Conservation (phyloP, 495 filamentous ascomycete species). For the Chaetomium tenue region DNA sequence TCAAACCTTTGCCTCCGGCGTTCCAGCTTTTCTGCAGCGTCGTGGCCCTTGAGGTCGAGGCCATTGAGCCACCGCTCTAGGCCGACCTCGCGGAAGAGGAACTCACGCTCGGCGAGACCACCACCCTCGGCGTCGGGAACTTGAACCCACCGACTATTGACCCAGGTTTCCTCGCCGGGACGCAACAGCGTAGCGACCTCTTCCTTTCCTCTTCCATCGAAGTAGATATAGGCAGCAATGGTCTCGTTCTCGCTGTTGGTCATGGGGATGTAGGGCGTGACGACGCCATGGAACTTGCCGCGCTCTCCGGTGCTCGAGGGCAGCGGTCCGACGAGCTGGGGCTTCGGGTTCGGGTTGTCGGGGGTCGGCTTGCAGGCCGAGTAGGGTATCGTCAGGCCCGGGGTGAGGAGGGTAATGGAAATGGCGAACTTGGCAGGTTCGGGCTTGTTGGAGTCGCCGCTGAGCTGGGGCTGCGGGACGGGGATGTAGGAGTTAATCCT, state of each 20-base stretch:
- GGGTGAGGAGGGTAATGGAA: conserved; percentile 91
- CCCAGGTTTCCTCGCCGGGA: conserved; percentile 97
- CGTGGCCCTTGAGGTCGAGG: conserved; percentile 84
- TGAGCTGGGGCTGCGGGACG: conserved; percentile 81
- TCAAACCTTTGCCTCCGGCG: conserved; percentile 82
- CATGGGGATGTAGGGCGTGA: conserved; percentile 84
- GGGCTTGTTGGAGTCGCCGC: conserved; percentile 64
- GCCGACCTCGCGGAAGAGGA: conserved; percentile 95
- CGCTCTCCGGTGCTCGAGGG: conserved; percentile 47
- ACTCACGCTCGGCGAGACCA: conserved; percentile 92
- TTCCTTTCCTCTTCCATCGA: conserved; percentile 92
- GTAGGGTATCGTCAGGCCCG: conserved; percentile 84
- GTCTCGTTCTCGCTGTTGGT: conserved; percentile 91
- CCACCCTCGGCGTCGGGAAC: conserved; percentile 87
- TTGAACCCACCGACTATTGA: conserved; percentile 96
- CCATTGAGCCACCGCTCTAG: conserved; percentile 95
- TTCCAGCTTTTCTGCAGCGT: conserved; percentile 82
- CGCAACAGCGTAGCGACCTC: conserved; percentile 93
- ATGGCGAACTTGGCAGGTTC: conserved; percentile 94
- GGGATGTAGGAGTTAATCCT: conserved; percentile 97
- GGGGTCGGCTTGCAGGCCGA: conserved; percentile 73
- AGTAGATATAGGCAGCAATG: conserved; percentile 98
- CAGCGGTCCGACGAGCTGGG: conserved; percentile 72
- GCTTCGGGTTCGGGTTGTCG: conserved; percentile 69
- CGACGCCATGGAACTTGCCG: conserved; percentile 52